Evolutionary conservation across 2,329 filamentous ascomycete species (phyloP).

Genomic region (Plectosphaerella sp.): DNA sequence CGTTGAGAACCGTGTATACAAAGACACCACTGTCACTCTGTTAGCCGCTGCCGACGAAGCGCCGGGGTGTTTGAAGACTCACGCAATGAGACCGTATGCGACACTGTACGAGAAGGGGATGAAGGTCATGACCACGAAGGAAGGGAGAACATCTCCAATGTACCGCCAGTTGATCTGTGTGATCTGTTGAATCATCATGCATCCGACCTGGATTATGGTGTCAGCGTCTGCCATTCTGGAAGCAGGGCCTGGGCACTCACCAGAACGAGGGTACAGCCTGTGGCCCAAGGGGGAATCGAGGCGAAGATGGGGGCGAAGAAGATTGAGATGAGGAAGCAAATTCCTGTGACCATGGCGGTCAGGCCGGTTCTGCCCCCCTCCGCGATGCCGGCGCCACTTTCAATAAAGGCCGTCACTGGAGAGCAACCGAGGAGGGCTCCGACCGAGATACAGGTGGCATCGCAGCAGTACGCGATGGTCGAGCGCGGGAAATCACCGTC

Average conservation of each 20-base stretch:
- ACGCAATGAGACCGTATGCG: constrained; percentile 72
- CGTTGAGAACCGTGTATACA: constrained; percentile 45
- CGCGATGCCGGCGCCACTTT: constrained; percentile 71
- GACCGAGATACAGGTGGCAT: constrained; percentile 67
- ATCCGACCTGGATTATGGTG: constrained; percentile 51
- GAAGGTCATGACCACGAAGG: constrained; percentile 69
- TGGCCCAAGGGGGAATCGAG: constrained; percentile 74
- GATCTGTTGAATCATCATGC: constrained; percentile 73
- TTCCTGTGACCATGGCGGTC: constrained; percentile 63
- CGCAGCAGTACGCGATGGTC: constrained; percentile 71
- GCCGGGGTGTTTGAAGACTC: constrained; percentile 22
- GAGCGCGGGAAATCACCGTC: constrained; percentile 83
- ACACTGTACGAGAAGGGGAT: constrained; percentile 79
- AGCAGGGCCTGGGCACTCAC: constrained; percentile 28
- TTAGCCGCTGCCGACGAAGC: not conserved
- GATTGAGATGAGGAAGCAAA: constrained; percentile 67
- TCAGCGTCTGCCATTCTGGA: not conserved
- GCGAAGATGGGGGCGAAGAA: constrained; percentile 76
- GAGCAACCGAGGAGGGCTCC: constrained; percentile 66
- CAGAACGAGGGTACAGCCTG: constrained; percentile 67
- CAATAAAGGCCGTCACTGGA: constrained; percentile 71
- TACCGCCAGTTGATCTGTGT: constrained; percentile 74
- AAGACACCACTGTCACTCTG: constrained; percentile 42
- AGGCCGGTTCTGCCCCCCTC: constrained; percentile 71
- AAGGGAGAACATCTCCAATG: constrained; percentile 70